Conservation (phyloP, 1,139 yeast species). For the Yueomyces sp. region DNA sequence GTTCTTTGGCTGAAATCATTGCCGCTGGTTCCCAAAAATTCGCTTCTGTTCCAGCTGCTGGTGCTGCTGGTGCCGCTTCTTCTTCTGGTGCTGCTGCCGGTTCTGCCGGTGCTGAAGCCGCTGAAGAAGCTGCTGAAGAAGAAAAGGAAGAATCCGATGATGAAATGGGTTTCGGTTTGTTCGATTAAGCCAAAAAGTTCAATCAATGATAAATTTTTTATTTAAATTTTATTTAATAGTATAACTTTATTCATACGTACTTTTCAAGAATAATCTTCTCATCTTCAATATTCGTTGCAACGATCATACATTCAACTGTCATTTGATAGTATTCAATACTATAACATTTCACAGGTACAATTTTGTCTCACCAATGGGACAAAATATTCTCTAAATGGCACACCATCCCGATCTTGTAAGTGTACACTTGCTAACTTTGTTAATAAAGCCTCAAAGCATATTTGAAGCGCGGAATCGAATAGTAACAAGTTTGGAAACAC, state of each 20-base stretch:
- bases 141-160: conserved; percentile 3
- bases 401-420: too few relatives aligned
- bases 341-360: too few relatives aligned
- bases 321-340: too few relatives aligned
- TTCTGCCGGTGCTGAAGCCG: conserved; percentile 54
- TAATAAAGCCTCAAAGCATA: too few relatives aligned
- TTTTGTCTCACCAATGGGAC: too few relatives aligned
- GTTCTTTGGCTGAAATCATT: conserved; percentile 69
- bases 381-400: too few relatives aligned
- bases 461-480: too few relatives aligned
- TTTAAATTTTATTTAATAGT: conserved; percentile 1
- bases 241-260: conserved; percentile 1
- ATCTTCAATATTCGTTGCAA: too few relatives aligned
- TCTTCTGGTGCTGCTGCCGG: conserved; percentile 60
- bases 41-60: conserved; percentile 96
- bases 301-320: too few relatives aligned
- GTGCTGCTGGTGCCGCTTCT: conserved; percentile 67
- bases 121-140: conserved; percentile 38
- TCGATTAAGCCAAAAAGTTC: conserved; percentile 1
- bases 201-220: neutral
- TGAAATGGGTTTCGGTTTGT: conserved; percentile 4
- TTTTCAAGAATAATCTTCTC: neutral
- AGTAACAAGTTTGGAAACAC: too few relatives aligned
- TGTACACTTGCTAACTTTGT: too few relatives aligned
- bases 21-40: conserved; percentile 94